Conservation (phyloP, 208 protist genomes). For the Acanthamoeba divionensis region DNA sequence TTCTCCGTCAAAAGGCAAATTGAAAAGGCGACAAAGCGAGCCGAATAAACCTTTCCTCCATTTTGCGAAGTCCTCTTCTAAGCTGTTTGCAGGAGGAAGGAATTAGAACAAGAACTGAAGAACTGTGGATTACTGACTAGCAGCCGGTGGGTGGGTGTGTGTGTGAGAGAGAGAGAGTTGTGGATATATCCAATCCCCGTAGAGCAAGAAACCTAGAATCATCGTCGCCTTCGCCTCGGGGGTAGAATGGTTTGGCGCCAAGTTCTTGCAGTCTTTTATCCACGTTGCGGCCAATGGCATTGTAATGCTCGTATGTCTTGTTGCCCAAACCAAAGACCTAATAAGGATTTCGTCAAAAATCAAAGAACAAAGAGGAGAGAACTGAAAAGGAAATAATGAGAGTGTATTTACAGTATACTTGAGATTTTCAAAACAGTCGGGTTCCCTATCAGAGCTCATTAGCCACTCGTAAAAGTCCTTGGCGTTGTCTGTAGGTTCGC, state of each 20-base stretch:
- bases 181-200: background rate
- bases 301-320: slow-evolving; percentile 94
- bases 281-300: slow-evolving; percentile 72
- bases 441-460: background rate
- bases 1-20: background rate
- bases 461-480: slow-evolving; percentile 77
- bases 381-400: background rate
- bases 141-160: background rate
- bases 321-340: slow-evolving; percentile 90
- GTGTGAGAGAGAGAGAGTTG: background rate
- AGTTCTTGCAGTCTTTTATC: slow-evolving; percentile 71
- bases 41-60: slow-evolving; percentile 77
- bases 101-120: background rate
- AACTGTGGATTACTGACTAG: background rate
- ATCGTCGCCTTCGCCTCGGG: slow-evolving; percentile 77
- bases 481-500: slow-evolving; percentile 85
- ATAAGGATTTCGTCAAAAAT: background rate
- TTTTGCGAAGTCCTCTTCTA: slow-evolving; percentile 81
- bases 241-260: slow-evolving; percentile 69
- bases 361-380: background rate
- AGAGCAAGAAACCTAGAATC: slow-evolving; percentile 64
- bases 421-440: slow-evolving; percentile 67
- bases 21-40: background rate
- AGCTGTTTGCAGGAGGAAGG: no score
- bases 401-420: slow-evolving; percentile 73